phyloP scores from a whole-genome alignment of 148 eudicot species.

The Vaccinium myrtillus region DNA sequence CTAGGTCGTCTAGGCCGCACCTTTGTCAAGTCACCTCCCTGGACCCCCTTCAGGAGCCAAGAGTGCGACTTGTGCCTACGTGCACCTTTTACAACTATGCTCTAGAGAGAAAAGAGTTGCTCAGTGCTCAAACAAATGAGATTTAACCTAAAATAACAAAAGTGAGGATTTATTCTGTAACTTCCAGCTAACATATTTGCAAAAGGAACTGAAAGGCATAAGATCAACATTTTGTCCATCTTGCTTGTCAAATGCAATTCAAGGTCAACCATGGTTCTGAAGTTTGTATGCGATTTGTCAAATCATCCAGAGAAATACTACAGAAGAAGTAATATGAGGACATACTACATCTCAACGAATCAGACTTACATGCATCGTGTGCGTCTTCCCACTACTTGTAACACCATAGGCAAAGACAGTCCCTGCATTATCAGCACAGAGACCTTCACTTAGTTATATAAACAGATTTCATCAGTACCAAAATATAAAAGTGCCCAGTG shows the following conservation, averaged over 20 bases:
- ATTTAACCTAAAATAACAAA: not conserved
- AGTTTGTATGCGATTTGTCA: slow-evolving; percentile 2
- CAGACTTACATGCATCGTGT: slow-evolving; percentile 96
- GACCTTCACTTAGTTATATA: slow-evolving; percentile 8
- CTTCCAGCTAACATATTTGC: not conserved
- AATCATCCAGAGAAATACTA: not conserved
- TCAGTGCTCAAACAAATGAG: not conserved
- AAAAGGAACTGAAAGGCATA: not conserved
- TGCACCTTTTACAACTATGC: too few relatives aligned
- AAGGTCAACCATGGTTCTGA: not conserved
- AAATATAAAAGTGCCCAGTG: not conserved
- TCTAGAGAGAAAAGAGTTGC: not conserved
- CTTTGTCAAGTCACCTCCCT: too few relatives aligned
- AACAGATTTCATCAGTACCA: not conserved
- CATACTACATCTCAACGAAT: not conserved
- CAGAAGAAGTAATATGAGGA: not conserved
- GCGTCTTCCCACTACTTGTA: slow-evolving; percentile 99
- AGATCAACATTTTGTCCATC: not conserved
- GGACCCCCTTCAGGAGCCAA: too few relatives aligned
- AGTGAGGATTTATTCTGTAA: not conserved
- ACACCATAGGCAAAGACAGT: slow-evolving; percentile 99
- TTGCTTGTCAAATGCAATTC: not conserved
- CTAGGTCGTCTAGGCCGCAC: too few relatives aligned
- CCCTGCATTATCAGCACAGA: slow-evolving; percentile 47
- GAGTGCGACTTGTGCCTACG: too few relatives aligned